Percentiles rank a stretch among this genome's conserved stretches.
Conservation (phyloP, 2,329 filamentous ascomycete genomes). For the Cordyceps fumosorosea region DNA sequence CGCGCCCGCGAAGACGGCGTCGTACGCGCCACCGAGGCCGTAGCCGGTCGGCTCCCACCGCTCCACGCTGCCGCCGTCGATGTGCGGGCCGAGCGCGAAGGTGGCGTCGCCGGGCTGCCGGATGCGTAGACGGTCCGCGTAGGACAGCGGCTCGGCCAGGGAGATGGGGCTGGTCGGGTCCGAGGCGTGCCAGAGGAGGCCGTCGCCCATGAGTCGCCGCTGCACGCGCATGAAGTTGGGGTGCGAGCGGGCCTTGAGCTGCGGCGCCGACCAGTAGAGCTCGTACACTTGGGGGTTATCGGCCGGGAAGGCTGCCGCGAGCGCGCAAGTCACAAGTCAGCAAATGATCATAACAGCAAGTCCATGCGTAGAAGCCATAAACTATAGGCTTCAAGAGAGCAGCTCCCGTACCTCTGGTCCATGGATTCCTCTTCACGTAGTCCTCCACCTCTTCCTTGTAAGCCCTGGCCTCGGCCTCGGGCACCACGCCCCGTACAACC, state of each 20-base stretch:
- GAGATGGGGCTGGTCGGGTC: slow-evolving; percentile 42
- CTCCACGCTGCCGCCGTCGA: slow-evolving; percentile 69
- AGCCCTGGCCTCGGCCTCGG: slow-evolving; percentile 52
- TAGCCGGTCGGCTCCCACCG: slow-evolving; percentile 69
- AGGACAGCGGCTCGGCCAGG: slow-evolving; percentile 51
- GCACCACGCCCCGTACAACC: slow-evolving; percentile 60
- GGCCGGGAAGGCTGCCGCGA: slow-evolving; percentile 51
- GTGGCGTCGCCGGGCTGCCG: slow-evolving; percentile 62
- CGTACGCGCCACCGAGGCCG: slow-evolving; percentile 61
- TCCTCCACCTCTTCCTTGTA: slow-evolving; percentile 60
- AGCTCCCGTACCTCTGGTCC: slow-evolving; percentile 40
- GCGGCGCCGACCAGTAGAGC: slow-evolving; percentile 66
- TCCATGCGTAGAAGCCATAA: neutral
- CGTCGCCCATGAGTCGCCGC: slow-evolving; percentile 47
- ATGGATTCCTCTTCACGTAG: slow-evolving; percentile 59
- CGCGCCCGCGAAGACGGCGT: slow-evolving; percentile 61
- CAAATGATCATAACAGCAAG: neutral
- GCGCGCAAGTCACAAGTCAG: too few relatives aligned
- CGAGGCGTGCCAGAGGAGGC: slow-evolving; percentile 54
- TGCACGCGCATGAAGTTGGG: slow-evolving; percentile 57
- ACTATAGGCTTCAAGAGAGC: neutral
- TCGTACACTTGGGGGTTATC: slow-evolving; percentile 66
- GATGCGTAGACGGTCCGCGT: slow-evolving; percentile 68
- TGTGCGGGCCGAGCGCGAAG: slow-evolving; percentile 67
- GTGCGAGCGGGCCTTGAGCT: slow-evolving; percentile 61